Evolutionary conservation across 306 rosid species (phyloP).

Genomic region (Carpinus viminea): DNA sequence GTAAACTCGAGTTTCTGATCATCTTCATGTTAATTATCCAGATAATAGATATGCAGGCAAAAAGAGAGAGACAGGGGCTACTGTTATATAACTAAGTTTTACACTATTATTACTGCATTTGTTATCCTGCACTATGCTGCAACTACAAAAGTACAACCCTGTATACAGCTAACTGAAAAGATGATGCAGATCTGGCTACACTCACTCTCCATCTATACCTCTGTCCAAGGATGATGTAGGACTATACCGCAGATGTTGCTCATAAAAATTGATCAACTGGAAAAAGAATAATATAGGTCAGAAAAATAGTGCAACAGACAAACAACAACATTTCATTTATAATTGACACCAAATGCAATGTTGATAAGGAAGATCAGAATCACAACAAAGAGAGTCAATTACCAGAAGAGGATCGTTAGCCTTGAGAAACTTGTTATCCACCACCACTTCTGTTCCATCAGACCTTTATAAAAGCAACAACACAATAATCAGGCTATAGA

Average conservation of each 20-base stretch:
- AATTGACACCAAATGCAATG: conserved; percentile 5
- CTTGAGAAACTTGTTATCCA: conserved; percentile 89
- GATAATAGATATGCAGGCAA: conserved; percentile 17
- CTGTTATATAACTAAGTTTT: conserved; percentile 9
- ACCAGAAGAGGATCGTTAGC: conserved; percentile 77
- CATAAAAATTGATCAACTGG: conserved; percentile 87
- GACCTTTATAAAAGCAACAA: conserved; percentile 48
- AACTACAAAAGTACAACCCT: conserved; percentile 35
- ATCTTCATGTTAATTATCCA: conserved; percentile 21
- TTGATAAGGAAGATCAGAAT: conserved; percentile 12
- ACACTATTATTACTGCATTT: conserved; percentile 23
- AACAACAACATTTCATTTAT: conserved; percentile 1
- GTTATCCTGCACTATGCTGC: conserved; percentile 37
- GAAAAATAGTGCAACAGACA: not conserved
- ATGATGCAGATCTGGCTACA: conserved; percentile 31
- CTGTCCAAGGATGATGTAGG: conserved; percentile 42
- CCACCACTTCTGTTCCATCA: conserved; percentile 81
- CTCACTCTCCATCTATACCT: conserved; percentile 33
- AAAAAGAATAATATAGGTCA: conserved; percentile 22
- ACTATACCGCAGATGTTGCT: conserved; percentile 83
- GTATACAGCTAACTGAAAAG: conserved; percentile 31
- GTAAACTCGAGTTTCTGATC: conserved; percentile 15
- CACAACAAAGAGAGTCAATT: conserved; percentile 26
- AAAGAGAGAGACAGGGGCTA: conserved; percentile 12
- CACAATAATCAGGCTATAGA: conserved; percentile 5